phyloP scores from a whole-genome alignment of 306 rosid species.

The Sicyos baderoa region DNA sequence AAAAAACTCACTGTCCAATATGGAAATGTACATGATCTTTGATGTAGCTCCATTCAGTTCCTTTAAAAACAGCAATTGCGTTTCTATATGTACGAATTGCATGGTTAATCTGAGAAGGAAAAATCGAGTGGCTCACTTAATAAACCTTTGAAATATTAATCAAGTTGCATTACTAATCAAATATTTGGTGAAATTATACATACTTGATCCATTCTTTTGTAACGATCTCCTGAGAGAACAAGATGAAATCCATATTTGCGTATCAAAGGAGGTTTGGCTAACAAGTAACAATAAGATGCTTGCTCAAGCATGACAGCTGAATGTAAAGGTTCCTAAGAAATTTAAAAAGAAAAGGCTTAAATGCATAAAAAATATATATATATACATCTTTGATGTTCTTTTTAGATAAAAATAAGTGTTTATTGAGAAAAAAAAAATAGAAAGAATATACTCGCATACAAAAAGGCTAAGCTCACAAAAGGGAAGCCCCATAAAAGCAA shows the following conservation, averaged over 20 bases:
- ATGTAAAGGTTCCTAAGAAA: constrained; percentile 64
- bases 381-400: not conserved
- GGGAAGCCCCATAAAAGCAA: too few relatives aligned
- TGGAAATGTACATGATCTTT: constrained; percentile 89
- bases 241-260: constrained; percentile 98
- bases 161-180: not conserved
- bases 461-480: too few relatives aligned
- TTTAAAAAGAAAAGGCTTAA: constrained; percentile 23
- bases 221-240: constrained; percentile 96
- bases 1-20: constrained; percentile 87
- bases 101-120: constrained; percentile 64
- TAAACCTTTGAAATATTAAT: constrained; percentile 20
- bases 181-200: constrained; percentile 20
- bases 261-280: constrained; percentile 83
- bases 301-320: constrained; percentile 99
- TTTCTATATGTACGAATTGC: constrained; percentile 84
- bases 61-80: constrained; percentile 72
- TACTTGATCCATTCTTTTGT: constrained; percentile 93
- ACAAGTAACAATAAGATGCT: constrained; percentile 87
- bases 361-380: constrained; percentile 17
- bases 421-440: too few relatives aligned
- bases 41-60: constrained; percentile 78
- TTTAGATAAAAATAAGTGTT: too few relatives aligned
- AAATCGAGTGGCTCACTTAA: constrained; percentile 19
- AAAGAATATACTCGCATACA: too few relatives aligned